phyloP scores from a whole-genome alignment of 1,284 basidiomycete species.

The Leccinum pallidistipes region DNA sequence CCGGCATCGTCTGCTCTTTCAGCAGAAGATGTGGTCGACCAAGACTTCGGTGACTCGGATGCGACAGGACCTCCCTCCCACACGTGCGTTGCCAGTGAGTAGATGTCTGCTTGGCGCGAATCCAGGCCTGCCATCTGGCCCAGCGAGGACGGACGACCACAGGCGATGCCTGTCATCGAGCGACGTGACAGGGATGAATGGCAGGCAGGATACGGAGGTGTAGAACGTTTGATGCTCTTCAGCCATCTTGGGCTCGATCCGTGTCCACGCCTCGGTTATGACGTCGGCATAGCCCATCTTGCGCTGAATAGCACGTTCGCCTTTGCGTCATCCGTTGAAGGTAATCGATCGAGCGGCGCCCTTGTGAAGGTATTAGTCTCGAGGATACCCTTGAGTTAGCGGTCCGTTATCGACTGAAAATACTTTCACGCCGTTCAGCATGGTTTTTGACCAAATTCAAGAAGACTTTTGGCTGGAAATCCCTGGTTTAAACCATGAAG shows the following conservation, averaged over 20 bases:
- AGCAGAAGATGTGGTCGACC: too few relatives aligned
- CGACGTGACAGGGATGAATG: conserved; percentile 43
- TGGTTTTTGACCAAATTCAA: too few relatives aligned
- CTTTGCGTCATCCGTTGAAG: conserved; percentile 40
- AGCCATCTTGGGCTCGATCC: conserved; percentile 35
- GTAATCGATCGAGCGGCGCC: neutral
- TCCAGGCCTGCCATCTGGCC: conserved; percentile 35
- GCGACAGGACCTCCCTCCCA: conserved; percentile 57
- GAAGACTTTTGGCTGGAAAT: too few relatives aligned
- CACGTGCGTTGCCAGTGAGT: conserved; percentile 43
- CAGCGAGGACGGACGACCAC: conserved; percentile 41
- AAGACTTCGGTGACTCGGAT: neutral
- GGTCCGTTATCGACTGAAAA: too few relatives aligned
- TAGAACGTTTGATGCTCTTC: conserved; percentile 39
- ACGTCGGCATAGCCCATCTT: conserved; percentile 31
- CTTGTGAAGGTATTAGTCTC: too few relatives aligned
- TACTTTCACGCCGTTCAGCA: too few relatives aligned
- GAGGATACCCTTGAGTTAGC: too few relatives aligned
- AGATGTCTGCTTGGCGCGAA: conserved; percentile 45
- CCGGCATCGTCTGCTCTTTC: too few relatives aligned
- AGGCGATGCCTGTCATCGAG: conserved; percentile 37
- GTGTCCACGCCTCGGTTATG: conserved; percentile 31
- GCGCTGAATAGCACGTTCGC: conserved; percentile 38
- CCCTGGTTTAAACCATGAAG: too few relatives aligned
- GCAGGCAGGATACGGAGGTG: conserved; percentile 27